Base-by-base conservation (phyloP, 1,139 yeast species). In the Geotrichum candidum region DNA sequence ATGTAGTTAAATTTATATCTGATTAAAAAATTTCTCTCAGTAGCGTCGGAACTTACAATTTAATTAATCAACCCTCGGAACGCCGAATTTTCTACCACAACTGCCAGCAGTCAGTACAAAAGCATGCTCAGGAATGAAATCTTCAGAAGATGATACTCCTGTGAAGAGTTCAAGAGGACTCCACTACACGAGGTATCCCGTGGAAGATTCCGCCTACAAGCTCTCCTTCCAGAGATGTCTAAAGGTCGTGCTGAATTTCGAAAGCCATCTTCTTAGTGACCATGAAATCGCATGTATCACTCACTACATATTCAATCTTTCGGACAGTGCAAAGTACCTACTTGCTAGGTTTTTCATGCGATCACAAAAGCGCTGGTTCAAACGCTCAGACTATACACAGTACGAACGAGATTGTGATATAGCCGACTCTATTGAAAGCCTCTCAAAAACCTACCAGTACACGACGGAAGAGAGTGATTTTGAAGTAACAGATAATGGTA, bases 201-300 rank as follows among this genome's bases (percentile, higher is more conserved):
- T 60, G 23, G 62, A 56, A 38, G 56, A 60, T n/a, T 60, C 62
- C 6, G 57, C 57, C 3, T 60, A 60, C 51, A 60, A 60, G 35
- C 55, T 15, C 1, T 56, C 60, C 15, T 56, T 60, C 27, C 23
- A 56, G 13, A 45, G 35, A 29, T 56, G 59, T 15, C 29, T 60
- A 29, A 60, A 41, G 7, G 54, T 38, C 4, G 59, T 60, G 22
- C 54, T 52, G 22, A 56, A 56, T 13, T 52, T 52, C 33, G 62
- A 60, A 31, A 33, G 48, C 2, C 45, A 60, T 22, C 41, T 60
- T 5, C 57, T 60, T 33, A 48, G 48, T 35, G 35, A 53, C 11
- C 58, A 41, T 18, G 64, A 62, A 53, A 13, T 48, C 11, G 63
- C 59, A 15, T 60, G 62, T 31, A 15, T 62, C 11, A 52, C 51